These are phyloP conservation scores for Pseudoscleropodium purum DNA, from an alignment of 225 moss, liverwort and hornwort species.

Conservation along the genomic window DNA sequence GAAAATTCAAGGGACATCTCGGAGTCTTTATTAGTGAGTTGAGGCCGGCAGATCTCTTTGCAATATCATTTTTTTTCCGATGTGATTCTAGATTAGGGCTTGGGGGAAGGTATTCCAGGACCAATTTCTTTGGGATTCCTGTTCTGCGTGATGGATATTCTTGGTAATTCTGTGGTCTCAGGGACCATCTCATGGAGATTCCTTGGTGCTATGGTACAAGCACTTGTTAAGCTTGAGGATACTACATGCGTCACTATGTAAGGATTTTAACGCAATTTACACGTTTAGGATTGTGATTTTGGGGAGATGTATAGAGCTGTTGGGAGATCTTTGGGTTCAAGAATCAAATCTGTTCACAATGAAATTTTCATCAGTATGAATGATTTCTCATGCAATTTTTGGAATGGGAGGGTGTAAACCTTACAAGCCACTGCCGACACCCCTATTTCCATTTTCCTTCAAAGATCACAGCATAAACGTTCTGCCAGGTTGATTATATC, in stretches of 20 bases:
- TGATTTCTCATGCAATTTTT: background rate
- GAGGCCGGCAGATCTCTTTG: background rate
- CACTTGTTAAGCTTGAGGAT: background rate
- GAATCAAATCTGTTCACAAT: background rate
- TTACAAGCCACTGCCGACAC: background rate
- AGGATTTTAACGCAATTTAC: background rate
- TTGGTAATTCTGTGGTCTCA: background rate
- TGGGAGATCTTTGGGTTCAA: background rate
- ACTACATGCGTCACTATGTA: background rate
- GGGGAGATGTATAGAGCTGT: background rate
- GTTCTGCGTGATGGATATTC: background rate
- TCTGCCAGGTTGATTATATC: background rate
- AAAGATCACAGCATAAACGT: background rate
- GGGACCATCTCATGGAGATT: background rate
- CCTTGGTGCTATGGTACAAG: background rate
- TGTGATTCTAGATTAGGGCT: background rate
- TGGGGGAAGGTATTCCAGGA: background rate
- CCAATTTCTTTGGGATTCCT: background rate
- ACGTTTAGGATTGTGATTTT: background rate
- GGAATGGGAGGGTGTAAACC: background rate
- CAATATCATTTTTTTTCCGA: background rate
- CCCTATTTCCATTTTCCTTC: background rate
- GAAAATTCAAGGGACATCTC: background rate
- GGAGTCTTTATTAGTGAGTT: background rate
- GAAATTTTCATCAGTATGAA: background rate